Conservation (phyloP, 768 basidiomycete genomes). For the Exsudoporus frostii region DNA sequence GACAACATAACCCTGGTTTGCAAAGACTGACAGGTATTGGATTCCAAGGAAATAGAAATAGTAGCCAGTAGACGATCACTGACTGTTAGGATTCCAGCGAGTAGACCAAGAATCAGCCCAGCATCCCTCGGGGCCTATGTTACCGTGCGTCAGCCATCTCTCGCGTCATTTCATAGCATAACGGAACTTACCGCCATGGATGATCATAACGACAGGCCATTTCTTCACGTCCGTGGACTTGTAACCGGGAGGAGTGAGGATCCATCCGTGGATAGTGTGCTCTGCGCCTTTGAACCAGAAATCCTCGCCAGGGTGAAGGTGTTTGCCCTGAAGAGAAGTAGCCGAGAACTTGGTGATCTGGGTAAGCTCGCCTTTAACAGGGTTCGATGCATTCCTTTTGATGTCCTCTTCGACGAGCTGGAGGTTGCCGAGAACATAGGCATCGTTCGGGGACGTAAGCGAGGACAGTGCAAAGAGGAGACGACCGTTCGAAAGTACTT, state of each 20-base stretch:
- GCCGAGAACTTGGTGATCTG: constrained; percentile 68
- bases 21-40: constrained; percentile 52
- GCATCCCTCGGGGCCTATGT: constrained; percentile 67
- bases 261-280: constrained; percentile 80
- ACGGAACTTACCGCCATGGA: constrained; percentile 61
- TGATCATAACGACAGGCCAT: constrained; percentile 77
- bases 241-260: constrained; percentile 78
- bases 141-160: neutral
- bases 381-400: constrained; percentile 25
- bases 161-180: neutral
- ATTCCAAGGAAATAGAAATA: neutral
- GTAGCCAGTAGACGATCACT: neutral
- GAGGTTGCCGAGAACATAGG: constrained; percentile 58
- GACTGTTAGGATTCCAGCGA: constrained; percentile 88
- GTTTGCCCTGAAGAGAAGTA: constrained; percentile 52
- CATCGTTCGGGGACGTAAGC: constrained; percentile 76
- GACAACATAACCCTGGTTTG: constrained; percentile 85
- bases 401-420: constrained; percentile 43
- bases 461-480: constrained; percentile 74
- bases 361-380: constrained; percentile 35
- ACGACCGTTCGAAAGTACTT: constrained; percentile 55
- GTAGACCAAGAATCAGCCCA: constrained; percentile 93
- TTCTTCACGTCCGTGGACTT: constrained; percentile 60
- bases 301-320: constrained; percentile 63
- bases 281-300: constrained; percentile 90